Conservation (phyloP, 2,329 filamentous ascomycete species). For the Arthrobotrys iridis region DNA sequence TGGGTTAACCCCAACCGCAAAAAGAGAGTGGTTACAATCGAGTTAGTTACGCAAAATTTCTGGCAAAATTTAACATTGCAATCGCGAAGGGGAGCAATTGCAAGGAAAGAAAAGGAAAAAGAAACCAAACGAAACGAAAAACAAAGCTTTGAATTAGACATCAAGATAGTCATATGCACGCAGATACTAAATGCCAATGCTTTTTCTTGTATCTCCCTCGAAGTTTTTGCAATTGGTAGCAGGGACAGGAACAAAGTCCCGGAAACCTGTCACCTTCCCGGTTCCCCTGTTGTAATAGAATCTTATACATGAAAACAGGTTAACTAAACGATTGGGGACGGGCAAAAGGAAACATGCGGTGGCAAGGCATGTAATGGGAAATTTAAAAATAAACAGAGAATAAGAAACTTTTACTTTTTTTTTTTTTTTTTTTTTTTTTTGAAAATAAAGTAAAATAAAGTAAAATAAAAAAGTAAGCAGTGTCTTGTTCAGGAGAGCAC, state of each 20-base stretch:
- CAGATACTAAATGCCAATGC: background rate
- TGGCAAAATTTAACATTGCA: slow-evolving; percentile 39
- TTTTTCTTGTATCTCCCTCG: slow-evolving; percentile 48
- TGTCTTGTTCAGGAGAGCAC: slow-evolving; percentile 1
- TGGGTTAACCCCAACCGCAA: slow-evolving; percentile 59
- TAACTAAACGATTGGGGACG: slow-evolving; percentile 19
- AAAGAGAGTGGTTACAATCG: slow-evolving; percentile 61
- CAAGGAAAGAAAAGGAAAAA: slow-evolving; percentile 51
- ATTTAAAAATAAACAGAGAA: slow-evolving; percentile 56
- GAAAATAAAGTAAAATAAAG: slow-evolving; percentile 12
- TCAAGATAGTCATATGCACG: slow-evolving; percentile 57
- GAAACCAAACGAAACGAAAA: too few species aligned
- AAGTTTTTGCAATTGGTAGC: slow-evolving; percentile 32
- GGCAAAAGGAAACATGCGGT: slow-evolving; percentile 44
- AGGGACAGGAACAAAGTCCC: too few species aligned
- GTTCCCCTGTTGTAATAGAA: slow-evolving; percentile 48
- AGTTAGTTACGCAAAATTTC: slow-evolving; percentile 55
- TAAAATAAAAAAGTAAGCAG: background rate
- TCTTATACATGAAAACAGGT: slow-evolving; percentile 16
- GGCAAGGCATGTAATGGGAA: slow-evolving; percentile 58
- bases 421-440: too few species aligned
- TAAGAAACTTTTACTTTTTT: too few species aligned
- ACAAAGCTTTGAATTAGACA: too few species aligned
- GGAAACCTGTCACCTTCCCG: slow-evolving; percentile 49
- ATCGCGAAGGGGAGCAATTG: slow-evolving; percentile 34